Conservation (phyloP, 257 asterid species). For the Gentiana straminea region DNA sequence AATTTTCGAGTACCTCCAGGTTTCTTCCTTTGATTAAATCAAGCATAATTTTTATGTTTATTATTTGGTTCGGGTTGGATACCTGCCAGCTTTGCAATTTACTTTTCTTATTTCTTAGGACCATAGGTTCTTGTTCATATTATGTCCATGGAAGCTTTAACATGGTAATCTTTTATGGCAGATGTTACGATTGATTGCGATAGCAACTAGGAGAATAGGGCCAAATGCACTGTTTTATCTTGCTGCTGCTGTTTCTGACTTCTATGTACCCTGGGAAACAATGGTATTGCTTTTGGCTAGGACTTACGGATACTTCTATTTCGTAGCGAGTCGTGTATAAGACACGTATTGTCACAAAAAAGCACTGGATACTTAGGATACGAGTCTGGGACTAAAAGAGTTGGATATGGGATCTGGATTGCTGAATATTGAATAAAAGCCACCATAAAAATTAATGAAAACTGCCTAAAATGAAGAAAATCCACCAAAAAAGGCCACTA, state of each 20-base stretch:
- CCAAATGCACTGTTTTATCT: constrained; percentile 71
- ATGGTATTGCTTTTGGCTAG: constrained; percentile 29
- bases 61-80: neutral
- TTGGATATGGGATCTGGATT: too few species aligned
- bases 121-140: neutral
- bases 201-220: constrained; percentile 50
- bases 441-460: too few species aligned
- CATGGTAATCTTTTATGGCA: constrained; percentile 18
- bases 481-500: too few species aligned
- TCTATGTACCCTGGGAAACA: constrained; percentile 94
- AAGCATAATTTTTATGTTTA: neutral
- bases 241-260: constrained; percentile 97
- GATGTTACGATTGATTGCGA: constrained; percentile 61
- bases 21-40: constrained; percentile 3
- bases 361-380: too few species aligned
- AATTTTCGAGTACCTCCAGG: constrained; percentile 94
- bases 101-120: neutral
- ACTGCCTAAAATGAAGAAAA: too few species aligned
- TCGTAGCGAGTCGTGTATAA: too few species aligned
- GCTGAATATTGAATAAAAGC: too few species aligned
- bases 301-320: too few species aligned
- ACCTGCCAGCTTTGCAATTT: neutral
- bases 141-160: constrained; percentile 5
- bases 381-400: too few species aligned
- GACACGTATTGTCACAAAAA: too few species aligned